Evolutionary conservation across 2,329 filamentous ascomycete genomes (phyloP).

Genomic region (Talaromyces islandicus): DNA sequence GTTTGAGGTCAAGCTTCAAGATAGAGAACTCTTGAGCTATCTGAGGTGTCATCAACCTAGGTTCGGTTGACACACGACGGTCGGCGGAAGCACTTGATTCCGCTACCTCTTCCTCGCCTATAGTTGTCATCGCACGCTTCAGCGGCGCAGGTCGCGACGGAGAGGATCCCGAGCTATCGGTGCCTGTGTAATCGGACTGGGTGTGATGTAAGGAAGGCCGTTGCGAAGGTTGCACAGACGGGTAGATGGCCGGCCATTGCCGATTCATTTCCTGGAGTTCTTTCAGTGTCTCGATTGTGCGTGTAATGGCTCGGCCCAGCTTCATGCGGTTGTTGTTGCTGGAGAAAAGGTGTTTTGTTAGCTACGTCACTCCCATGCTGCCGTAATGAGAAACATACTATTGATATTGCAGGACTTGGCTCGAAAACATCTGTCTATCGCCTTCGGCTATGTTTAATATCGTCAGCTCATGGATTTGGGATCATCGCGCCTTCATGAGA

Average conservation of each 20-base stretch:
- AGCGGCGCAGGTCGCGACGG: constrained; percentile 48
- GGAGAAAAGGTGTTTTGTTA: constrained; percentile 17
- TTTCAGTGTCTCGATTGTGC: constrained; percentile 76
- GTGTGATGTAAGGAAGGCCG: constrained; percentile 32
- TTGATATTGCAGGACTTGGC: constrained; percentile 85
- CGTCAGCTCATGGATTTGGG: constrained; percentile 7
- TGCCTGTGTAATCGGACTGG: constrained; percentile 19
- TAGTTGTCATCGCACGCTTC: constrained; percentile 66
- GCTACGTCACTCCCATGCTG: not conserved
- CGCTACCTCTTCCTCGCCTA: constrained; percentile 53
- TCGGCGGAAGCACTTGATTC: constrained; percentile 72
- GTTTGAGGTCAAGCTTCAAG: constrained; percentile 86
- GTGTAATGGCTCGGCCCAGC: constrained; percentile 80
- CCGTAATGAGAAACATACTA: constrained; percentile 46
- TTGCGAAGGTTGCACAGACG: constrained; percentile 48
- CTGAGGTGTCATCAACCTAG: constrained; percentile 81
- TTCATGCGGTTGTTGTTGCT: constrained; percentile 80
- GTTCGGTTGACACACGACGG: constrained; percentile 58
- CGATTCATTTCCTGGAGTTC: constrained; percentile 83
- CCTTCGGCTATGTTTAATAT: constrained; percentile 45
- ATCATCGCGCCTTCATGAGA: constrained; percentile 18
- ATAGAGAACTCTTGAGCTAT: constrained; percentile 95
- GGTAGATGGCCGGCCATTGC: constrained; percentile 92
- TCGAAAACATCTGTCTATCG: constrained; percentile 64
- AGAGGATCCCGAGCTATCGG: constrained; percentile 19